Evolutionary conservation across 768 basidiomycete genomes (phyloP), one percentile per base, ranked within the genome.

Genomic region (Leccinum boreale): DNA sequence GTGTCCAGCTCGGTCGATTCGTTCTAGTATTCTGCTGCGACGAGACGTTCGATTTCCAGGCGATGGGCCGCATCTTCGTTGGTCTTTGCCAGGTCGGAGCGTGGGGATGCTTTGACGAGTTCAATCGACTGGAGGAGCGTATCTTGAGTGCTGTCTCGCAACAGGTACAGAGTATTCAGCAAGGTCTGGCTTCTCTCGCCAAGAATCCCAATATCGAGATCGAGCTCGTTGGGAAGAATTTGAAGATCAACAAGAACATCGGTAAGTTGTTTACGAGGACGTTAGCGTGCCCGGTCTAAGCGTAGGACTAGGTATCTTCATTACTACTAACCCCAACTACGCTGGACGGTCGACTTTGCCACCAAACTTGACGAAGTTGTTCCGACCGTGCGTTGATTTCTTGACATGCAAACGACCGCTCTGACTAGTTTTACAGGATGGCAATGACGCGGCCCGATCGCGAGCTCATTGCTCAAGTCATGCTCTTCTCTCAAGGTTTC

Each of bases 21-120:
- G 97, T 99, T n/a, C 81, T 99, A 50, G 97, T 99, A n/a, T 99
- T 99, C 78, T 98, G 97, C 71, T 99, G 97, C 68, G 97, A 99
- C 73, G 97, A 99, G 73, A 97, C 92, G 0, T 98, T 99, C 74
- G 97, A 99, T 74, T 98, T 98, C 80, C 95, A 98, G 71, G 97
- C 97, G 1, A 98, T 99, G 97, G 97, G 97, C 61, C 91, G 97
- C 61, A 98, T 99, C 65, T 99, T 99, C 70, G 87, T 98, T 65
- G 97, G 97, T 52, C 83, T 99, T 14, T 99, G 97, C 75, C 95
- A 97, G 79, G 97, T 98, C 35, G 97, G 97, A 31, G 97, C 97
- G 1, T 99, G 97, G 97, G 97, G 97, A 12, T 95, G 92, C 68
- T 94, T 95, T 74, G 94, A 97, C 70, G 94, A 97, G 74, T 96